Percentiles rank a stretch among this genome's conserved stretches.
Conservation (phyloP, 257 asterid species). For the Nicotiana attenuata region DNA sequence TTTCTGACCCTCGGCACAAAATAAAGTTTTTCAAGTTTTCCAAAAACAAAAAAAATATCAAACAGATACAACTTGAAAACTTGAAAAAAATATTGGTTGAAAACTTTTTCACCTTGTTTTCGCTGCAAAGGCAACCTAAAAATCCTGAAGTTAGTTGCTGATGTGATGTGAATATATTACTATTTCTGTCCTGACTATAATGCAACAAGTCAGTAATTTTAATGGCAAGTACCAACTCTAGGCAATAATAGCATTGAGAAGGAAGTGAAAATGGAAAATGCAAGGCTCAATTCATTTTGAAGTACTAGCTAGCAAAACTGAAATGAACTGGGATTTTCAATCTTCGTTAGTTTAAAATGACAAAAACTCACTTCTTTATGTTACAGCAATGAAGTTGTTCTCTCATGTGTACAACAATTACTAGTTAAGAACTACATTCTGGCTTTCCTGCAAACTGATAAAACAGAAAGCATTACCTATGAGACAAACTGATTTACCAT, state of each 20-base stretch:
- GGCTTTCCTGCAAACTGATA: constrained; percentile 1
- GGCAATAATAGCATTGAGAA: background rate
- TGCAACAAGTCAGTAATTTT: background rate
- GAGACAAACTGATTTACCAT: background rate
- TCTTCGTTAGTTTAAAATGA: no score
- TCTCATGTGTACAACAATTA: constrained; percentile 3
- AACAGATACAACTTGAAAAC: background rate
- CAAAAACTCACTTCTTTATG: background rate
- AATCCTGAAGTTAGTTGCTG: constrained; percentile 4
- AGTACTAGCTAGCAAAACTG: no score
- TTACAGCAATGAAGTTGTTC: background rate
- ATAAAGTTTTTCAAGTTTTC: no score
- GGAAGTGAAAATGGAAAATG: background rate
- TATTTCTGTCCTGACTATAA: background rate
- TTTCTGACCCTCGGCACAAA: no score
- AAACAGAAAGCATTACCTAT: background rate
- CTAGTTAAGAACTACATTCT: background rate
- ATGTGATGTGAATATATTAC: background rate
- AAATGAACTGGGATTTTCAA: no score
- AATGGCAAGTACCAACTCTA: background rate
- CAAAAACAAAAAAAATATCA: background rate
- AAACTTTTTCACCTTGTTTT: background rate
- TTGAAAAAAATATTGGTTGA: background rate
- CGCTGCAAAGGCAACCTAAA: background rate
- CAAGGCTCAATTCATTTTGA: no score